Evolutionary conservation across 106 monocot species (phyloP), one percentile per base, ranked within the genome.

Genomic region (Phalaenopsis equestris): DNA sequence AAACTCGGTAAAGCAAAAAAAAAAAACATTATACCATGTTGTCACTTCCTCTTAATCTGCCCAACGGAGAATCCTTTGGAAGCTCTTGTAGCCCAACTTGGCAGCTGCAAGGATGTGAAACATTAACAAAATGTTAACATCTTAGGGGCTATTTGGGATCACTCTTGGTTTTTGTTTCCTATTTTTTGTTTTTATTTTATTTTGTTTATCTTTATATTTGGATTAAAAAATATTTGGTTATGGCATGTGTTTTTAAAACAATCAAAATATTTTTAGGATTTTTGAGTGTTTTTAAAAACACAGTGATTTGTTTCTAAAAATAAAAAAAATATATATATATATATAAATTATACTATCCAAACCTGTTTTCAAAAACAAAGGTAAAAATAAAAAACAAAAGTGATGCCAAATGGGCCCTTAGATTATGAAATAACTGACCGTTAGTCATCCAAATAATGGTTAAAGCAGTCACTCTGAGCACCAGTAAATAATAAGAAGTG

Each of bases 11-110:
- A 70, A 76, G 76, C 21, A 3, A 45, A 45, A 30, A 30, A 30
- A 75, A 82, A 52, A 57, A 17, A n/a, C 45, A 70, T 21, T 86
- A 80, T 93, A 99, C 98, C 94, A 94, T 89, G 90, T 94, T 99
- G 72, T 94, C 98, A 86, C 94, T 94, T 89, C 98, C 98, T 88
- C 88, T 99, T 72, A 99, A 86, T 80, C 94, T 93, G 72, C 98
- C 98, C 45, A 99, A 82, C 19, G 94, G 80, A 80, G 93, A 94
- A 84, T 90, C 84, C 84, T 93, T 99, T 19, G 98, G 87, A 78
- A 99, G 82, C 74, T 94, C 94, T 83, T 89, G 85, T 47, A 93
- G 70, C 18, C 98, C 98, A 81, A 99, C 94, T 72, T 88, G 82
- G 74, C 90, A 94, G 79, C 98, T 94, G 83, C 73, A 84, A 75